phyloP scores from a whole-genome alignment of 495 filamentous ascomycete genomes.

The Haplographium delicatum region DNA sequence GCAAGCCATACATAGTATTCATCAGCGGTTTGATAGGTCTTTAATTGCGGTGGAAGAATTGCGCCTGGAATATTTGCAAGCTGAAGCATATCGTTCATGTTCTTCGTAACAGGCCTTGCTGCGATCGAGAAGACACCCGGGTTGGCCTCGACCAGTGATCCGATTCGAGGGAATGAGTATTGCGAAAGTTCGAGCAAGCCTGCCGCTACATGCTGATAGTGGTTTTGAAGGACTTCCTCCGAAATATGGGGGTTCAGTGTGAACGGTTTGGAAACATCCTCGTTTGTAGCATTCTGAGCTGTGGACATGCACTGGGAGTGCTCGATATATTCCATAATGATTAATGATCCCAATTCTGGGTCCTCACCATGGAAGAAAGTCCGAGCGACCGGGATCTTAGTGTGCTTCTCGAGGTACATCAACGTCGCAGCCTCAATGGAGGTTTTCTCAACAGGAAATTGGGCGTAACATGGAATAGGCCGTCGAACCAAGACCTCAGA shows the following conservation, averaged over 20 bases:
- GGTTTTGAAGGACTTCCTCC: conserved; percentile 22
- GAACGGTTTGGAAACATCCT: background rate
- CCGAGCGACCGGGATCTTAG: conserved; percentile 36
- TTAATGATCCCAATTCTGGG: conserved; percentile 30
- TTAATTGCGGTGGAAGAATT: conserved; percentile 28
- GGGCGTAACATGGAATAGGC: conserved; percentile 12
- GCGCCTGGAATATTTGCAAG: conserved; percentile 21
- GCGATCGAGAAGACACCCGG: conserved; percentile 9
- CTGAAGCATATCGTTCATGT: conserved; percentile 26
- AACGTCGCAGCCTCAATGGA: conserved; percentile 38
- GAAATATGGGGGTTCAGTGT: background rate
- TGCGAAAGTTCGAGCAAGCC: conserved; percentile 33
- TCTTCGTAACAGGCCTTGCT: conserved; percentile 24
- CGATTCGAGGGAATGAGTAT: conserved; percentile 30
- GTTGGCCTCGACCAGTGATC: conserved; percentile 26
- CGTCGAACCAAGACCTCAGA: conserved; percentile 14
- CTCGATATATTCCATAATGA: background rate
- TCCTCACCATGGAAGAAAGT: conserved; percentile 25
- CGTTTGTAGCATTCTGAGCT: background rate
- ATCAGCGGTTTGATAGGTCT: conserved; percentile 28
- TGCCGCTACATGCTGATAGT: conserved; percentile 32
- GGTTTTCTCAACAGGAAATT: conserved; percentile 35
- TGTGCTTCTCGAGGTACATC: conserved; percentile 34
- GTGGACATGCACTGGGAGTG: background rate
- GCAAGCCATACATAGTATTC: conserved; percentile 38